Conservation (phyloP, 352 stramenopile genomes). For the Phytophthora sansomeana region DNA sequence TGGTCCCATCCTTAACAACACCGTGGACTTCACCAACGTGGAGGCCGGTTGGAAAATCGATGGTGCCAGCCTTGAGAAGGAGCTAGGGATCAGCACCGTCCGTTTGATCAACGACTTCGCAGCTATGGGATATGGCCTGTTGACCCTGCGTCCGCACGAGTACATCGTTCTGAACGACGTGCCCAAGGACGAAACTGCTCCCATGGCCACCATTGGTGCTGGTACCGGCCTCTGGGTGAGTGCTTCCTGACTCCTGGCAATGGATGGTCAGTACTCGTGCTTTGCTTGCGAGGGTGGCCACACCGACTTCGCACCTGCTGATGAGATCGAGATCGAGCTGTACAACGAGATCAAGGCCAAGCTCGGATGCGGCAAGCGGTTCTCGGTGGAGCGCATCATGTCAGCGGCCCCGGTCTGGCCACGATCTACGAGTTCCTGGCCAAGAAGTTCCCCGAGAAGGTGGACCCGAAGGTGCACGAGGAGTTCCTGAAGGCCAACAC, state of each 20-base stretch:
- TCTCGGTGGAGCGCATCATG: too few species aligned
- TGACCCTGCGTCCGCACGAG: conserved; percentile 93
- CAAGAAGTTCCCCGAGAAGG: too few species aligned
- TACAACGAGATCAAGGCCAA: too few species aligned
- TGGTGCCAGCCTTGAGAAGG: conserved; percentile 65
- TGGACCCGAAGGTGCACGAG: too few species aligned
- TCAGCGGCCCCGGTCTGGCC: too few species aligned
- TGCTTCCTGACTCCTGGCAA: conserved; percentile 94
- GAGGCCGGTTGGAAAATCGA: conserved; percentile 91
- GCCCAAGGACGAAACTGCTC: conserved; percentile 68
- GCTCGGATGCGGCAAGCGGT: too few species aligned
- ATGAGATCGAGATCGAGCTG: conserved; percentile 89
- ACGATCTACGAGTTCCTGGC: too few species aligned
- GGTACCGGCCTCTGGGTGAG: conserved; percentile 95
- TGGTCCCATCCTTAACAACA: conserved; percentile 81
- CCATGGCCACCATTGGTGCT: too few species aligned
- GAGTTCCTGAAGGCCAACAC: too few species aligned
- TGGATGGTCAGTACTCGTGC: conserved; percentile 88
- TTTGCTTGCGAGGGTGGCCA: conserved; percentile 95
- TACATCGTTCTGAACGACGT: conserved; percentile 90
- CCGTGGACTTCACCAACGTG: conserved; percentile 94
- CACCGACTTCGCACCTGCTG: conserved; percentile 93
- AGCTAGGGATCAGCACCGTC: conserved; percentile 86
- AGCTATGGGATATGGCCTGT: conserved; percentile 95
- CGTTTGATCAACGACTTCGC: conserved; percentile 98